Evolutionary conservation across 2,329 filamentous ascomycete species (phyloP), one percentile per base, ranked within the genome.

Genomic region (Diaporthe citri): DNA sequence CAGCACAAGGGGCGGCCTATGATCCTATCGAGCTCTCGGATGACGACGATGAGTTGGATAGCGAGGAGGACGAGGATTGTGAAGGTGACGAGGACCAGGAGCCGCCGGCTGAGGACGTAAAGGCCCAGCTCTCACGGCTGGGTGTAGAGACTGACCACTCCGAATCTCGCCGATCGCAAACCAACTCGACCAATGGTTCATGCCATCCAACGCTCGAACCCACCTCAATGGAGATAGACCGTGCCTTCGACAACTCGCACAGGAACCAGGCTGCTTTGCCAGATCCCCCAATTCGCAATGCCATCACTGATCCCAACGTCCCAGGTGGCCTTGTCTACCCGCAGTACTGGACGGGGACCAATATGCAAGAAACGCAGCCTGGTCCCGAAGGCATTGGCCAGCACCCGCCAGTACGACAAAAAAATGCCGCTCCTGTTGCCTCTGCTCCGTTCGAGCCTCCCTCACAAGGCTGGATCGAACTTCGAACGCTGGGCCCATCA

Each of bases 21-120:
- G 64, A 71, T 13, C 41, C 25, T 13, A n/a, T 57, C 4, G 48
- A 66, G 9, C 10, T 71, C 7, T 75, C 74, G 1, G 31, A 59
- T 12, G 74, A 71, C 4, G 74, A 71, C 25, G 41, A 34, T 31
- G 71, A 66, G 0, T 22, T 71, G 13, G 71, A 39, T 15, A 55
- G 64, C 15, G 8, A 62, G n/a, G n/a, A 9, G 20, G 55, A 56
- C 15, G 74, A 57, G 12, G 55, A 57, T 5, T 57, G 57, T 34
- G 62, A 36, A 22, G 56, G 55, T 6, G 62, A 28, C 12, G 56
- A 59, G 17, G 39, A 70, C 6, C 15, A 70, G 28, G 9, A 70
- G 10, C 5, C 12, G 12, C 25, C 20, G 4, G 28, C 43, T 15
- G 10, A n/a, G 6, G 1, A 34, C 20, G 2, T 39, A 12, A 34